Conservation (phyloP, 1,284 basidiomycete species). For the Fomitopsis betulina region DNA sequence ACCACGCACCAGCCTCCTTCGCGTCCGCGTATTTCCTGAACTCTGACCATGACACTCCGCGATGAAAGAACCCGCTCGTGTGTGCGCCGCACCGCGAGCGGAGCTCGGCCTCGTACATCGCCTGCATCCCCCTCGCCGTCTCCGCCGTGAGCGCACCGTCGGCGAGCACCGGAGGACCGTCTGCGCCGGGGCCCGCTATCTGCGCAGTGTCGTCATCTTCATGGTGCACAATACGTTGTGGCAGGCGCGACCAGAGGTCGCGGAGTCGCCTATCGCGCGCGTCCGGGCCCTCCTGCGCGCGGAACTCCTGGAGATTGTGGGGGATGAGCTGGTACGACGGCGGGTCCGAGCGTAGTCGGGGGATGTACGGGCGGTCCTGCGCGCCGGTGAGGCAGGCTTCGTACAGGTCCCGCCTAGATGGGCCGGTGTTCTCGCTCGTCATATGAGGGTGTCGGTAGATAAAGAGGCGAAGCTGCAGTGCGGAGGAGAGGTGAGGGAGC, state of each 20-base stretch:
- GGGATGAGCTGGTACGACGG: conserved; percentile 36
- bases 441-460: neutral
- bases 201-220: conserved; percentile 17
- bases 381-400: conserved; percentile 48
- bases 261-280: conserved; percentile 54
- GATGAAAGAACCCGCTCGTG: conserved; percentile 38
- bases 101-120: conserved; percentile 78
- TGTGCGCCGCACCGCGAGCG: conserved; percentile 55
- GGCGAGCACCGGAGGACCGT: conserved; percentile 20
- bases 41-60: conserved; percentile 69
- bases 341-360: conserved; percentile 53
- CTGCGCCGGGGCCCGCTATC: conserved; percentile 20
- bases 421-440: conserved; percentile 9
- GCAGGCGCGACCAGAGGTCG: conserved; percentile 59
- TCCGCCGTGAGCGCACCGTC: conserved; percentile 53
- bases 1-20: conserved; percentile 69
- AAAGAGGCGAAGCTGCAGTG: neutral
- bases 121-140: conserved; percentile 62
- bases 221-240: conserved; percentile 25
- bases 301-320: conserved; percentile 55
- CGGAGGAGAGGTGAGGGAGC: neutral
- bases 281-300: conserved; percentile 56
- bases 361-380: conserved; percentile 51
- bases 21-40: conserved; percentile 75
- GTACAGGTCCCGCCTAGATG: conserved; percentile 41